These are phyloP conservation scores for Prototheca stagnorum DNA, from an alignment of 163 green algal species.

Conservation along the genomic window DNA sequence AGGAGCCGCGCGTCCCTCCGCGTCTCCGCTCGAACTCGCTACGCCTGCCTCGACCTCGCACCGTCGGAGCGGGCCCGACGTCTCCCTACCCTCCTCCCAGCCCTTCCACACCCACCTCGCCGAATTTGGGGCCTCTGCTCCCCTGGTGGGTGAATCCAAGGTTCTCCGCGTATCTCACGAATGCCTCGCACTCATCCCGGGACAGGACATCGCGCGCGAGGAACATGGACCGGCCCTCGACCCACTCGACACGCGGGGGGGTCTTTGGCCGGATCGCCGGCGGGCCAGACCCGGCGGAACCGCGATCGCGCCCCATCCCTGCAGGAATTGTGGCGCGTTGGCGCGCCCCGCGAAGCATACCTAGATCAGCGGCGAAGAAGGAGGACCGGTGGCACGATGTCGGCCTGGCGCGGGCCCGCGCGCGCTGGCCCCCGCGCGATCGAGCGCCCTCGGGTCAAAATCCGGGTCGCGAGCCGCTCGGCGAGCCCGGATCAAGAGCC, in stretches of 20 bases:
- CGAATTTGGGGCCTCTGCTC: slow-evolving; percentile 28
- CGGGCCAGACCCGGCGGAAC: neutral
- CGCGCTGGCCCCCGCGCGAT: too few relatives aligned
- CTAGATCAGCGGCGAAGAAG: too few relatives aligned
- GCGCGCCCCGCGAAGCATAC: too few relatives aligned
- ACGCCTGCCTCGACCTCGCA: too few relatives aligned
- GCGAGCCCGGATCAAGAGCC: too few relatives aligned
- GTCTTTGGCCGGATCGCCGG: neutral
- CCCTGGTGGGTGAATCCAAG: slow-evolving; percentile 35
- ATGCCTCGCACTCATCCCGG: neutral
- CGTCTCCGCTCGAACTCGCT: neutral
- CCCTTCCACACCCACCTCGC: slow-evolving; percentile 8
- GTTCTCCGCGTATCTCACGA: slow-evolving; percentile 16
- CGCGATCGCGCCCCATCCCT: too few relatives aligned
- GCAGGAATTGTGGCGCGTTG: too few relatives aligned
- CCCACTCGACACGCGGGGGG: neutral
- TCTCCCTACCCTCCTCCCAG: neutral
- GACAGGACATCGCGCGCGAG: neutral
- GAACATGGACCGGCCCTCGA: neutral
- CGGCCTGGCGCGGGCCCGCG: too few relatives aligned
- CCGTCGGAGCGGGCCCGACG: neutral
- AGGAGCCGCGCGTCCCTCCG: neutral
- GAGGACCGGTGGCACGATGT: too few relatives aligned
- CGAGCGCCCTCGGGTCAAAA: too few relatives aligned
- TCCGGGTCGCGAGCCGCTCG: too few relatives aligned